A percentile compares a stretch with the other conserved stretches of the same genome.
Conservation (phyloP, 441 rosid genomes). For the Gossypium aridum region DNA sequence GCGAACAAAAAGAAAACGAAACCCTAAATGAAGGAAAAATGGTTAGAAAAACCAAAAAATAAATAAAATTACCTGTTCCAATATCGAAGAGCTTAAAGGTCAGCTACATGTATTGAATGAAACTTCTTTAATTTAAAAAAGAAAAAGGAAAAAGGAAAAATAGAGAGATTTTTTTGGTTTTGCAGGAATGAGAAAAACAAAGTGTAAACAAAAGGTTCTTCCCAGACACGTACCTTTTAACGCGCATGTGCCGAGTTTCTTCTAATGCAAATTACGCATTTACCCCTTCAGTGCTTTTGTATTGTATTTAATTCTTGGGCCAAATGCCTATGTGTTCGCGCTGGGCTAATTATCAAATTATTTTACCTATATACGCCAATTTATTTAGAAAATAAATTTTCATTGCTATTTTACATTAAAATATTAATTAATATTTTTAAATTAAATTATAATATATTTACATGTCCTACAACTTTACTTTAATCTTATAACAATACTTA, state of each 20-base stretch:
- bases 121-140: not conserved
- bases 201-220: not conserved
- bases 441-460: too few species aligned
- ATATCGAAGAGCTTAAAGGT: constrained; percentile 1
- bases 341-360: not conserved
- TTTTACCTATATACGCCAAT: not conserved
- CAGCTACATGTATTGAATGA: constrained; percentile 8
- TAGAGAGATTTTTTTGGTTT: not conserved
- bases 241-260: not conserved
- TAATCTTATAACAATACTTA: too few species aligned
- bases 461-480: too few species aligned
- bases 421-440: too few species aligned
- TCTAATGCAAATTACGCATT: not conserved
- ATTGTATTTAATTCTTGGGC: not conserved
- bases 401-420: too few species aligned
- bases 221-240: not conserved
- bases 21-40: not conserved
- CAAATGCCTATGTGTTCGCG: not conserved
- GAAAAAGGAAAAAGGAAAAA: not conserved
- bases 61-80: constrained; percentile 9
- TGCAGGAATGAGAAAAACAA: not conserved
- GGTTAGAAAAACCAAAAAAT: not conserved
- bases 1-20: not conserved
- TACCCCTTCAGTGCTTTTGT: not conserved
- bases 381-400: too few species aligned